Percentiles rank a stretch among this genome's conserved stretches.
phyloP scores from a whole-genome alignment of 139 green algal genomes.

The Chlorella vulgaris region DNA sequence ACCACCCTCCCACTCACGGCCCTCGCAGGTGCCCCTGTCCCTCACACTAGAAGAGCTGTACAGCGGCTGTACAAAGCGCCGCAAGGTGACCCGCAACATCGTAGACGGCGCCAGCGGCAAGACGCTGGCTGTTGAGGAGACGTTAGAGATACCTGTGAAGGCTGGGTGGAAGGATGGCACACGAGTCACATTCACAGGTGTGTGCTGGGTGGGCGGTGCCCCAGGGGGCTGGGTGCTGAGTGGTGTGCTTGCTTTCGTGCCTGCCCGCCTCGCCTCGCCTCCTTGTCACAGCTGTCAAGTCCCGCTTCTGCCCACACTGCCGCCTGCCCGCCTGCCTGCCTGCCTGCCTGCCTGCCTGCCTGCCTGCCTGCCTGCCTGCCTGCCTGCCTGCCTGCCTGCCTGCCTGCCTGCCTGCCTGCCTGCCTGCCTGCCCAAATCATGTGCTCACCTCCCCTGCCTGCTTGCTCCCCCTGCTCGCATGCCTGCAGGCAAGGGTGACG shows the following conservation, averaged over 20 bases:
- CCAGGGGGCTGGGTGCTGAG: not conserved
- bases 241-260: not conserved
- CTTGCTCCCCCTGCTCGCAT: not conserved
- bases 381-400: too few relatives aligned
- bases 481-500: conserved; percentile 79
- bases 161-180: conserved; percentile 95
- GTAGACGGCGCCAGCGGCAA: conserved; percentile 42
- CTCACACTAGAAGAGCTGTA: conserved; percentile 62
- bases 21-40: conserved; percentile 46
- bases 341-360: too few relatives aligned
- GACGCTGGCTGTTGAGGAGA: conserved; percentile 68
- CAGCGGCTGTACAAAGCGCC: conserved; percentile 67
- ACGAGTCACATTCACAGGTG: conserved; percentile 82
- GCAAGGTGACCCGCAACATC: conserved; percentile 51
- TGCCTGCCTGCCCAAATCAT: too few relatives aligned
- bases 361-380: too few relatives aligned
- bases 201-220: not conserved
- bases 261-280: too few relatives aligned
- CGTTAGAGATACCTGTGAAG: conserved; percentile 88
- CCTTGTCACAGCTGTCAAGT: too few relatives aligned
- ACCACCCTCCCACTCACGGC: too few relatives aligned
- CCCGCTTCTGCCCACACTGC: too few relatives aligned
- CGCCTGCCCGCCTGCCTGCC: too few relatives aligned
- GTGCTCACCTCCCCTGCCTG: too few relatives aligned
- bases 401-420: too few relatives aligned